phyloP scores from a whole-genome alignment of 805 yeast species.

The Candida tallmaniae region DNA sequence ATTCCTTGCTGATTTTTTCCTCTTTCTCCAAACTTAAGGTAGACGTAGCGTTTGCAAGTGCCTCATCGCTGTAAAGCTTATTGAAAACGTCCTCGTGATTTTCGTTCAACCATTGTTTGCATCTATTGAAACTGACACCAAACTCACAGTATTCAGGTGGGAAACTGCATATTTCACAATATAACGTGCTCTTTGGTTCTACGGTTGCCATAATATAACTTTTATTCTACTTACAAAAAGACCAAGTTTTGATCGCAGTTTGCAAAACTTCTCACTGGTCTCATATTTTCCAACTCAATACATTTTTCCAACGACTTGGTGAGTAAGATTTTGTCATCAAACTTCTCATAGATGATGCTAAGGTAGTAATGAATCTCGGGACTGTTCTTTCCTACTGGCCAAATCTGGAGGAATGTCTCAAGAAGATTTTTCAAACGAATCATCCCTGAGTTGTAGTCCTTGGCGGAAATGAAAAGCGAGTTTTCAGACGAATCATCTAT shows the following conservation, averaged over 20 bases:
- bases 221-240: neutral
- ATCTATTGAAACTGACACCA: conserved; percentile 73
- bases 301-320: conserved; percentile 56
- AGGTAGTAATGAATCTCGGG: conserved; percentile 69
- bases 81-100: conserved; percentile 53
- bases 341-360: conserved; percentile 56
- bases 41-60: conserved; percentile 52
- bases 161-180: conserved; percentile 76
- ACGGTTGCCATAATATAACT: conserved; percentile 10
- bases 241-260: conserved; percentile 21
- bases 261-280: conserved; percentile 48
- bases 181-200: conserved; percentile 41
- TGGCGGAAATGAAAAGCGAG: conserved; percentile 46
- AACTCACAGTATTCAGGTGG: conserved; percentile 96
- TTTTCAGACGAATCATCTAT: conserved; percentile 30
- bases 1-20: conserved; percentile 74
- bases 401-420: conserved; percentile 31
- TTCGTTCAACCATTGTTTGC: conserved; percentile 76
- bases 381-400: conserved; percentile 38
- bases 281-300: conserved; percentile 56
- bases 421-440: conserved; percentile 49
- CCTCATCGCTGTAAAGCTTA: conserved; percentile 57
- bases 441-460: conserved; percentile 58
- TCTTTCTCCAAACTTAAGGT: conserved; percentile 72
- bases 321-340: conserved; percentile 47